phyloP scores from a whole-genome alignment of 2,329 filamentous ascomycete species.

The Nemania diffusa region DNA sequence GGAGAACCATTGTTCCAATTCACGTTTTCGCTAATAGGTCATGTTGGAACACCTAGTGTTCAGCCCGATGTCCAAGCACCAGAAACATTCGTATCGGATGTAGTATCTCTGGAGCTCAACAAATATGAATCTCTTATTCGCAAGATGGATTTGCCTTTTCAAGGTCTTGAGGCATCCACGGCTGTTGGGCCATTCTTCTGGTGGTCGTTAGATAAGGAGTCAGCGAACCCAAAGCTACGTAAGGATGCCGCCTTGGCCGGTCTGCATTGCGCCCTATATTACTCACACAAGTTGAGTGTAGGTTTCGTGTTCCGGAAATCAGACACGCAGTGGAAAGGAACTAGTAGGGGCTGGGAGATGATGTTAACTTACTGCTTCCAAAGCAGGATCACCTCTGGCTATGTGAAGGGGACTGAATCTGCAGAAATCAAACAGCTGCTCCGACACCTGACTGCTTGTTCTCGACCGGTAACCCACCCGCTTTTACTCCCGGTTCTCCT shows the following conservation, averaged over 20 bases:
- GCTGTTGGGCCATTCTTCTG: slow-evolving; percentile 52
- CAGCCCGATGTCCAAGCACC: slow-evolving; percentile 41
- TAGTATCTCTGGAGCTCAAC: slow-evolving; percentile 41
- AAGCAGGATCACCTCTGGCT: slow-evolving; percentile 48
- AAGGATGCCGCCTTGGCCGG: slow-evolving; percentile 17
- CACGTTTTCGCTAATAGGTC: not conserved
- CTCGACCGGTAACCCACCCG: slow-evolving; percentile 46
- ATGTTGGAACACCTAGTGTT: slow-evolving; percentile 27
- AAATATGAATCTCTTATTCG: slow-evolving; percentile 45
- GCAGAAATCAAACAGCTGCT: slow-evolving; percentile 44
- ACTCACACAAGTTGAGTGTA: slow-evolving; percentile 10
- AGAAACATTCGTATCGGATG: slow-evolving; percentile 45
- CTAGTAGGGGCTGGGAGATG: slow-evolving; percentile 50
- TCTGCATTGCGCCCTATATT: not conserved
- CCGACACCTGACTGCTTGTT: slow-evolving; percentile 44
- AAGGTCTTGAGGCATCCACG: slow-evolving; percentile 46
- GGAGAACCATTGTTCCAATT: not conserved
- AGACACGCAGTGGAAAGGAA: slow-evolving; percentile 47
- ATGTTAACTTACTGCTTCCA: slow-evolving; percentile 48
- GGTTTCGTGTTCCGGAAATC: slow-evolving; percentile 52
- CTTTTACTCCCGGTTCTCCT: slow-evolving; percentile 50
- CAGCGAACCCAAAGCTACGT: slow-evolving; percentile 45
- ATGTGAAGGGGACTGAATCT: slow-evolving; percentile 46
- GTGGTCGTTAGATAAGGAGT: slow-evolving; percentile 45
- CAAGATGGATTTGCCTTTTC: slow-evolving; percentile 45